Base-by-base conservation (phyloP, 805 yeast genomes). In the Kluyveromyces nonfermentans region DNA sequence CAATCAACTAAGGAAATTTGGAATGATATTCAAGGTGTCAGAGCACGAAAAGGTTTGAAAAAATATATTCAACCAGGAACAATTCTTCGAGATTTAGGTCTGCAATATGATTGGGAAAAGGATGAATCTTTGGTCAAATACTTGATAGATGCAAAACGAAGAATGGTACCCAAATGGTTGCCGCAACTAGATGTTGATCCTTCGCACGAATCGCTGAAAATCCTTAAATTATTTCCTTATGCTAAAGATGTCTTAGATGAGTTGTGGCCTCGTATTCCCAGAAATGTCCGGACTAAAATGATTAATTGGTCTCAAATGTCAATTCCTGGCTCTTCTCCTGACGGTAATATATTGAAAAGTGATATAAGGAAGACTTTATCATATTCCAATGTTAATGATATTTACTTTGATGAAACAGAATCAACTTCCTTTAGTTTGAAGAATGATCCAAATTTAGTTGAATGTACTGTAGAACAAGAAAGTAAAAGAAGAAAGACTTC, bases 1-100 rank as follows among this genome's bases (percentile, higher is more conserved):
- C 64, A 65, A 16, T 69, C 74, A 32, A 79, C 88, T 6, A 70
- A 67, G 40, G 75, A 73, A 33, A 66, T 87, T 10, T 71, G 82
- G 62, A 70, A 71, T 25, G 94, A 85, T 51, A 71, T 80, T 7
- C 60, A 56, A 21, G 71, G 54, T 46, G 80, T 79, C 46, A 65
- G 85, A 42, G 61, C 63, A n/a, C 34, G 59, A 2, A 59, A 70
- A 37, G 68, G 70, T 7, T 50, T 74, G 31, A 51, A 53, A 0
- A 46, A 54, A 0, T 69, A 67, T 41, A 45, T 60, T 4, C 49
- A 53, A 15, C 44, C 58, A n/a, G 14, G 16, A 4, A 22, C 12
- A 7, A 15, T 15, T 28, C 4, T n/a, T 38, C 41, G 41, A 28
- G 34, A 38, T 9, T 38, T 22, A 14, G n/a, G 39, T 7, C 40